Evolutionary conservation across 495 filamentous ascomycete species (phyloP).

Genomic region (Aspergillus diversus): DNA sequence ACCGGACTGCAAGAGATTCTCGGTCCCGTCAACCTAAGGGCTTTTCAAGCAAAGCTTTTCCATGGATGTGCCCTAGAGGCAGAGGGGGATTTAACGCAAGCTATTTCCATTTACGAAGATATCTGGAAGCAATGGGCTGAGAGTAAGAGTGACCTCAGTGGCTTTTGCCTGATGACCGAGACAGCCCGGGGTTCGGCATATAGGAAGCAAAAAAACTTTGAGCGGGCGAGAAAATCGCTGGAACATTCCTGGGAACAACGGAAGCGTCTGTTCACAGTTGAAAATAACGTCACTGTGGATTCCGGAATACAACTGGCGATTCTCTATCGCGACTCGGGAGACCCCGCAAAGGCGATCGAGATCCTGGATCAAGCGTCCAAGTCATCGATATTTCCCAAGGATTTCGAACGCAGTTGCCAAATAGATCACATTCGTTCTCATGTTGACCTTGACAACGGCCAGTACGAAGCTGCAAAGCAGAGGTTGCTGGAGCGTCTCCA

Average conservation of each 20-base stretch:
- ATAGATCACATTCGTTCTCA: background rate
- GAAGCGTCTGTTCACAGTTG: background rate
- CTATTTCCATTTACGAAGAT: background rate
- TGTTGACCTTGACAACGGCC: background rate
- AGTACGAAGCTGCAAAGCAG: background rate
- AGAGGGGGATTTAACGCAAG: background rate
- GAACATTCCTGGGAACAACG: background rate
- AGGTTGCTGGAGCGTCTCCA: background rate
- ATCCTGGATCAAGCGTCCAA: background rate
- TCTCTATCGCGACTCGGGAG: background rate
- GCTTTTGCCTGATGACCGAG: background rate
- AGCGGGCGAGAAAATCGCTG: background rate
- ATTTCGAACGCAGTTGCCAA: background rate
- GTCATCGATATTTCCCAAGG: background rate
- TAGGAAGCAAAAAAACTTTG: background rate
- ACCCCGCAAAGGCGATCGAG: background rate
- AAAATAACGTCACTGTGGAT: background rate
- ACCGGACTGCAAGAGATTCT: background rate
- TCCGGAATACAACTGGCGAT: background rate
- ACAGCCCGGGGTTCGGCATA: background rate
- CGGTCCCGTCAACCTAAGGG: background rate
- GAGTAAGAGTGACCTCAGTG: background rate
- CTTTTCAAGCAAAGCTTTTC: background rate
- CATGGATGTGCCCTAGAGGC: background rate
- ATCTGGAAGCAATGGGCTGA: background rate